phyloP scores from a whole-genome alignment of 2,329 filamentous ascomycete species.

The Trichoderma sp. region DNA sequence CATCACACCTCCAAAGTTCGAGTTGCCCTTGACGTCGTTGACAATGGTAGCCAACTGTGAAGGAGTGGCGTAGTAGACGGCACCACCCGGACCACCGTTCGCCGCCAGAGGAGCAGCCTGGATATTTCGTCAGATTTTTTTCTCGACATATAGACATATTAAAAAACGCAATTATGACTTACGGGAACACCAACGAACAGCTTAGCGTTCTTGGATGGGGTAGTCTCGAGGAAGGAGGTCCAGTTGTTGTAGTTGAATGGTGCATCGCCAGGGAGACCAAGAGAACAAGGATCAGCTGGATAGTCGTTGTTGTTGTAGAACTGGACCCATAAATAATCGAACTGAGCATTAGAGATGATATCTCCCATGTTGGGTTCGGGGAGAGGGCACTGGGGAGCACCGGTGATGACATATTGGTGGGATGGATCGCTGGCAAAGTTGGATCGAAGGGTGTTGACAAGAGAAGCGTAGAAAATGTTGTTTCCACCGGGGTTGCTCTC shows the following conservation, averaged over 20 bases:
- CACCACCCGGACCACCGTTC: constrained; percentile 27
- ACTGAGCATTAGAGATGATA: constrained; percentile 35
- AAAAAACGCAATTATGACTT: neutral
- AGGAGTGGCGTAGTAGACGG: constrained; percentile 29
- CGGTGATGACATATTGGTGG: constrained; percentile 43
- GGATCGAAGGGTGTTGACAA: constrained; percentile 27
- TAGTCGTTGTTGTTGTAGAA: constrained; percentile 49
- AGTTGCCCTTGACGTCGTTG: constrained; percentile 30
- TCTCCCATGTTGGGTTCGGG: constrained; percentile 39
- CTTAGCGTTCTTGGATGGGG: constrained; percentile 33
- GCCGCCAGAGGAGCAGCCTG: constrained; percentile 24
- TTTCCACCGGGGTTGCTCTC: constrained; percentile 26
- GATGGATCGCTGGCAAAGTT: constrained; percentile 24
- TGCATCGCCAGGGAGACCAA: constrained; percentile 24
- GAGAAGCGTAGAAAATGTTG: constrained; percentile 15
- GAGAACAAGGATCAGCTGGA: constrained; percentile 27
- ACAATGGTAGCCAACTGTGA: constrained; percentile 28
- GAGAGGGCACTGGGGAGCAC: constrained; percentile 43
- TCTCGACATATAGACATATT: too few relatives aligned
- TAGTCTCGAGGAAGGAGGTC: constrained; percentile 29
- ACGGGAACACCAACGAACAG: constrained; percentile 34
- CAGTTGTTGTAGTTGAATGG: constrained; percentile 38
- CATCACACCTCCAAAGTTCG: constrained; percentile 38
- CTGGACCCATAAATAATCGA: constrained; percentile 43
- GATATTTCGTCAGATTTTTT: neutral